Evolutionary conservation across 345 rosid genomes (phyloP).

Genomic region (Tarenaya hassleriana): DNA sequence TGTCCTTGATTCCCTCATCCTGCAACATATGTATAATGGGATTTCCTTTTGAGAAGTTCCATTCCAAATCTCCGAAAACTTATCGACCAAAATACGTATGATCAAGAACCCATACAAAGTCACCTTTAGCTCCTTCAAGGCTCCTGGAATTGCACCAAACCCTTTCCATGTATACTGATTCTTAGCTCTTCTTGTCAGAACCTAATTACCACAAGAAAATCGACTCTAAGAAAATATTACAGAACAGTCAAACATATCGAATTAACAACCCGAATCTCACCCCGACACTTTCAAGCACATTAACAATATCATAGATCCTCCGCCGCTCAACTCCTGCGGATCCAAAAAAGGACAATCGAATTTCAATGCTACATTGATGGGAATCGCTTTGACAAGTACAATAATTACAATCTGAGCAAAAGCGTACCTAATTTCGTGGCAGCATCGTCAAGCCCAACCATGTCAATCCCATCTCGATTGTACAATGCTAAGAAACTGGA

Average conservation of each 20-base stretch:
- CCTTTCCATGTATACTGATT: slow-evolving; percentile 86
- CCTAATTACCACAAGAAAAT: slow-evolving; percentile 32
- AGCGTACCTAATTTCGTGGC: slow-evolving; percentile 56
- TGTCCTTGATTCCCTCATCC: slow-evolving; percentile 59
- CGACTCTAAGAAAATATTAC: background rate
- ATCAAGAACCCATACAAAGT: background rate
- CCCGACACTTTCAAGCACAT: slow-evolving; percentile 81
- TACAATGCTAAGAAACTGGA: slow-evolving; percentile 72
- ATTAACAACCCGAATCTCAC: slow-evolving; percentile 34
- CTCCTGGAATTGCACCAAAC: slow-evolving; percentile 56
- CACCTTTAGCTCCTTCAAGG: slow-evolving; percentile 59
- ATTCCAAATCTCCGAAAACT: slow-evolving; percentile 19
- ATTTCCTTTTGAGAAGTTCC: background rate
- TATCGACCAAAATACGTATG: background rate
- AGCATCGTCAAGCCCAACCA: slow-evolving; percentile 80
- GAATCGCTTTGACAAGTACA: background rate
- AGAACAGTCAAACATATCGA: background rate
- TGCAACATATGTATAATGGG: slow-evolving; percentile 28
- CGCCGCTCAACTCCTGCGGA: slow-evolving; percentile 76
- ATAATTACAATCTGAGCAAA: background rate
- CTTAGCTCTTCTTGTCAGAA: slow-evolving; percentile 60
- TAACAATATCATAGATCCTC: slow-evolving; percentile 83
- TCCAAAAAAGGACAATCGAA: background rate
- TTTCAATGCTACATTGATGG: background rate
- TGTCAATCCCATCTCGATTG: slow-evolving; percentile 54